Evolutionary conservation across 2,329 filamentous ascomycete species (phyloP).

Genomic region (Fonsecaea multimorphosa): DNA sequence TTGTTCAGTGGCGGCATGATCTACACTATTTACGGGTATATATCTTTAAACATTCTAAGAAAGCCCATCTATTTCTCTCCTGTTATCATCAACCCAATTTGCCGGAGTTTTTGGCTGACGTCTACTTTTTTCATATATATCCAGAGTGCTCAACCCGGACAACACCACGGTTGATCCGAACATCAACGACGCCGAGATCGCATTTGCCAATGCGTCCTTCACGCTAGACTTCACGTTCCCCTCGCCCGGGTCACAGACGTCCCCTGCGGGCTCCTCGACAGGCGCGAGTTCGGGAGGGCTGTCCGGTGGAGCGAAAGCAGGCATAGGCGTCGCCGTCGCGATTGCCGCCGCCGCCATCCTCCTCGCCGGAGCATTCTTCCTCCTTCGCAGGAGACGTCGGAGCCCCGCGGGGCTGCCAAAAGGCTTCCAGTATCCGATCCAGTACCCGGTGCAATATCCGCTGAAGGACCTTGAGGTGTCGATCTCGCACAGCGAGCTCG

Average conservation of each 20-base stretch:
- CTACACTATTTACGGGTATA: conserved; percentile 26
- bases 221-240: conserved; percentile 20
- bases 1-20: conserved; percentile 25
- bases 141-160: conserved; percentile 26
- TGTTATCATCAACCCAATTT: too few species aligned
- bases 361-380: background rate
- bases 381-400: conserved; percentile 4
- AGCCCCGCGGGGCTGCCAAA: background rate
- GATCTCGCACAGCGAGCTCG: conserved; percentile 12
- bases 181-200: conserved; percentile 19
- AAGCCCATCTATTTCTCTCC: too few species aligned
- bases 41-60: background rate
- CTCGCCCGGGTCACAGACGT: background rate
- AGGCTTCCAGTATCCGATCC: background rate
- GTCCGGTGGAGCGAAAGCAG: conserved; percentile 16
- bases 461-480: conserved; percentile 16
- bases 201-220: conserved; percentile 16
- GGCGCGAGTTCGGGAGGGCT: background rate
- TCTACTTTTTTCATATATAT: too few species aligned
- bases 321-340: conserved; percentile 9
- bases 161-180: conserved; percentile 20
- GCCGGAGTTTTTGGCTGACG: too few species aligned
- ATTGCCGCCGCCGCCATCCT: background rate
- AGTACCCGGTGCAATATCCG: conserved; percentile 4
- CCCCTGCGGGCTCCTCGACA: background rate